Base-by-base conservation (phyloP, 495 filamentous ascomycete species). In the Entonaema liquescens region DNA sequence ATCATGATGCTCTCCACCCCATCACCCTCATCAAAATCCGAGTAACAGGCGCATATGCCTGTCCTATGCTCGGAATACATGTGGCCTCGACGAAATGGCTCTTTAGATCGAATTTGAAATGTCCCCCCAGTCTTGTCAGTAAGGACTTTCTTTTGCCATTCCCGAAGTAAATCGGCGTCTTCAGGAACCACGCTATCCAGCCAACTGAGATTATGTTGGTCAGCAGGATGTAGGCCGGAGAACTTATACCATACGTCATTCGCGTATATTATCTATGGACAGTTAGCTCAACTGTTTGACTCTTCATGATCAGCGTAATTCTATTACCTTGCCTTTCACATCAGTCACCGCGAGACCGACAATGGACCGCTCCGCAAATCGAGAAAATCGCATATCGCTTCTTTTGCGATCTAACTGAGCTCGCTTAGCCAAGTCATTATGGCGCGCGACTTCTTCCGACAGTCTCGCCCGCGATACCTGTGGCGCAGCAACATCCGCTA, bases 1-100 rank as follows among this genome's bases (percentile, higher is more conserved):
- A 72, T 65, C 73, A 77, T 76, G 6, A 77, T 63, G 23, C 73
- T 71, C 29, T 71, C 67, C 0, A 78, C 68, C 7, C 74, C 65
- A 6, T 69, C 72, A 6, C 19, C 55, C 25, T 78, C 74, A 59
- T 75, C 70, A n/a, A 74, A 54, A 49, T 78, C 76, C 29, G 76
- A 73, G 59, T 78, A 73, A 29, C 73, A 71, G 13, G 74, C 69
- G 25, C 73, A 70, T 1, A 78, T 60, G 19, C 73, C 73, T 5
- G 73, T 68, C n/a, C 70, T 66, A 44, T 74, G 64, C 12, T 65
- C 63, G 2, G 67, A 71, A 61, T 73, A 64, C 55, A 73, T 65
- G 13, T 66, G 55, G 25, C 66, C 71, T 36, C 62, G 61, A 31
- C 65, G 66, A 38, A 70, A 73, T 1, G 71, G 66, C 28, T 62